Base-by-base conservation (phyloP, 2,329 filamentous ascomycete species). In the Dothidotthia symphoricarpi region DNA sequence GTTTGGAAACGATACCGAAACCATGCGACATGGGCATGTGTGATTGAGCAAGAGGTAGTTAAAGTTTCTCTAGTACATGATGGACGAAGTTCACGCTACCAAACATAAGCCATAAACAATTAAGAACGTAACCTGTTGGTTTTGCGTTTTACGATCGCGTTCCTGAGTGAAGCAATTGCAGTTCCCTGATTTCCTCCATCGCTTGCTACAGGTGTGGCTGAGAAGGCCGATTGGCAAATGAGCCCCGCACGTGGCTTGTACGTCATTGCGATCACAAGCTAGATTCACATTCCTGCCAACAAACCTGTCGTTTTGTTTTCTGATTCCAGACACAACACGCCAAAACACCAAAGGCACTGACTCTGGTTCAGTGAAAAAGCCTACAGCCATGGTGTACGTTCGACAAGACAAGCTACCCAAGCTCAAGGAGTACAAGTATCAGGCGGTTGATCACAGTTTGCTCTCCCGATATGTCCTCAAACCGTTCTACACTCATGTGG, bases 371-470 rank as follows among this genome's bases (percentile, higher is more conserved):
- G 19, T 9, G 19, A 9, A 22, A 37, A 29, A 40, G 16, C 26
- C 24, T 25, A 29, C 37, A 43, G 58, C 27, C 38, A 96, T 96
- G 89, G 90, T 93, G 47, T 97, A 97, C 76, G 89, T 98, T 45
- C 88, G 93, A 52, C 87, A 95, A 70, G 83, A 90, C 62, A 83
- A 88, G 71, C 83, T 98, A 48, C 82, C 85, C 26, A 88, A 87
- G 66, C 82, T 98, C 57, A 87, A 86, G 69, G 80, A 90, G 70
- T 98, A 98, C 82, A 93, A 95, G 71, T 98, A 98, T 77, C 88
- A 86, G 27, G 81, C 81, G 40, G 86, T 97, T 59, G 93, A 98
- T 70, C 86, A 86, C 68, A 95, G 89, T 43, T 75, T 96, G 45
- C 76, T 88, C 27, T 96, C 90, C 50, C 87, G 85, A 68, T 97